phyloP scores from a whole-genome alignment of 441 rosid species.

The Populus hybrid region DNA sequence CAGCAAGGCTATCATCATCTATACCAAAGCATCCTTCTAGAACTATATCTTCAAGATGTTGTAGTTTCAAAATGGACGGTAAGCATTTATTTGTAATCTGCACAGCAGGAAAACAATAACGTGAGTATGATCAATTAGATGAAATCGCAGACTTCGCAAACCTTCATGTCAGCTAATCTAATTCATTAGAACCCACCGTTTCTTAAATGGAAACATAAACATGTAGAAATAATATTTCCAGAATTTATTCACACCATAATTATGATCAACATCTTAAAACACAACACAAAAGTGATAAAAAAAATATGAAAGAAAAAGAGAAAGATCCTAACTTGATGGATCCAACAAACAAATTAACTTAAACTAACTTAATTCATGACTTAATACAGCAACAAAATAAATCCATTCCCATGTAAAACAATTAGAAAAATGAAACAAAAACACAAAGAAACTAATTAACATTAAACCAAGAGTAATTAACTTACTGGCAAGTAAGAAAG shows the following conservation, averaged over 20 bases:
- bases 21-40: constrained; percentile 84
- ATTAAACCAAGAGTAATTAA: not conserved
- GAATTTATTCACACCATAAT: not conserved
- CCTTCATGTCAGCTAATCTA: constrained; percentile 20
- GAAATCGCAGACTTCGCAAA: constrained; percentile 27
- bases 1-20: constrained; percentile 59
- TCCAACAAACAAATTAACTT: not conserved
- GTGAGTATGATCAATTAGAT: not conserved
- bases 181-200: not conserved
- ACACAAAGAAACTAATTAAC: not conserved
- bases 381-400: not conserved
- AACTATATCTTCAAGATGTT: constrained; percentile 73
- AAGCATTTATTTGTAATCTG: constrained; percentile 79
- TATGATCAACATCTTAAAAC: constrained; percentile 7
- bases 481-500: constrained; percentile 85
- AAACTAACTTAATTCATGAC: not conserved
- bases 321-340: not conserved
- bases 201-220: not conserved
- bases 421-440: not conserved
- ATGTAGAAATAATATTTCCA: not conserved
- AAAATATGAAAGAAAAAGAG: not conserved
- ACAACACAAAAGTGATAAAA: constrained; percentile 12
- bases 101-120: constrained; percentile 22
- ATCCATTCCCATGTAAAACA: not conserved
- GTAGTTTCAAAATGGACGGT: constrained; percentile 60